These are phyloP conservation scores for Pseudopediastrum boryanum DNA, from an alignment of 139 green algal genomes.

Conservation along the genomic window DNA sequence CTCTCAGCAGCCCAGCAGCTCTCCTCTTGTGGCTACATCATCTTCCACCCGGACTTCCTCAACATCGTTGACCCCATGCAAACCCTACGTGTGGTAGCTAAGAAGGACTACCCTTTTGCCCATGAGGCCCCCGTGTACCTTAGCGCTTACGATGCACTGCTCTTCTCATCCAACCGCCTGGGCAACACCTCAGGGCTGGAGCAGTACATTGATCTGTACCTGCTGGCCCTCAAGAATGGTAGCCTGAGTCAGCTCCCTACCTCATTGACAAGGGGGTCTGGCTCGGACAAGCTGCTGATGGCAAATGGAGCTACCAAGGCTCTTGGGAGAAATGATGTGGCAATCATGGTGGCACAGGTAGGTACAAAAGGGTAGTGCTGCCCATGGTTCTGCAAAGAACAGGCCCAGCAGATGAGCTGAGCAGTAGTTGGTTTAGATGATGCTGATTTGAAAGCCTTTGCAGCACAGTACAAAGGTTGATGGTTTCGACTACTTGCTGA, in stretches of 20 bases:
- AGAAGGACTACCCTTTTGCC: constrained; percentile 7
- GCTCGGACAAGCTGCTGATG: constrained; percentile 19
- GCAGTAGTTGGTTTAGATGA: no score
- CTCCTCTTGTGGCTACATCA: constrained; percentile 19
- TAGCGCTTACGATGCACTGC: neutral
- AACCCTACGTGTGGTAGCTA: neutral
- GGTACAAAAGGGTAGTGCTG: no score
- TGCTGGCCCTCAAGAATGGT: constrained; percentile 2
- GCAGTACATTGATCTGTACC: constrained; percentile 33
- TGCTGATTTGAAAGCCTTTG: no score
- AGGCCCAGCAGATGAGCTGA: no score
- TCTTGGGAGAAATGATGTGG: constrained; percentile 1
- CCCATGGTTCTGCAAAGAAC: no score
- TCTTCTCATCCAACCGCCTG: constrained; percentile 31
- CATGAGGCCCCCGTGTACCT: constrained; percentile 30
- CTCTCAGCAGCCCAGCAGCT: no score
- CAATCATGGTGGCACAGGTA: constrained; percentile 15
- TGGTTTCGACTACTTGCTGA: no score
- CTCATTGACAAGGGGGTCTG: neutral
- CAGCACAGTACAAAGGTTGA: no score
- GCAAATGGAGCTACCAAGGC: constrained; percentile 21
- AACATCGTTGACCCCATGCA: neutral
- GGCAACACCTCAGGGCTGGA: constrained; percentile 20
- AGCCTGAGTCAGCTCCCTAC: constrained; percentile 4
- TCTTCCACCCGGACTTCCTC: constrained; percentile 11